Evolutionary conservation across 176 grass and related monocot species (phyloP), one percentile per base, ranked within the genome.

Genomic region (Hordeum vulgare): DNA sequence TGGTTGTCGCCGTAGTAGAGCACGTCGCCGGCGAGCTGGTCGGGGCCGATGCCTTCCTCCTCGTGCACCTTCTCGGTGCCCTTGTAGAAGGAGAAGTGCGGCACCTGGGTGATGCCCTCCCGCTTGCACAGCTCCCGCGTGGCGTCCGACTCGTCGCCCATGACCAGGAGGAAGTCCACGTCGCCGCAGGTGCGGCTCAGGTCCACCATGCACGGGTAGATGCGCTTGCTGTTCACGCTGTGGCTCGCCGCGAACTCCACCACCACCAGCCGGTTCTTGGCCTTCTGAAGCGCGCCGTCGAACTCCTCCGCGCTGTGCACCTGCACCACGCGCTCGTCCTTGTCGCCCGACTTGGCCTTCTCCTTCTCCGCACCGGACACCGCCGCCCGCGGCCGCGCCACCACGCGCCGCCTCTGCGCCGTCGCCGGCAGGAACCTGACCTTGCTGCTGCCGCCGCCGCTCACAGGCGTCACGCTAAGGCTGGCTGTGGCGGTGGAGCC

Each of bases 71-170:
- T 96, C 80, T 89, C 85, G 59, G 89, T 81, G 54, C 82, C 77
- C 86, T 98, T 98, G 96, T 94, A 94, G 93, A 98, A 98, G 74
- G 75, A 41, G 90, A 98, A 96, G 85, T 98, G 93, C 0, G 96
- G 93, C 7, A 98, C 91, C 51, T 79, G 56, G n/a, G 75, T 63
- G 45, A 96, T 58, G 77, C 96, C 91, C 80, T 98, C 96, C 4
- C 93, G 93, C 26, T 35, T 45, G 83, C 87, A 90, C 18, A 95
- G 82, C 83, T 26, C 89, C n/a, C 28, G 71, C 3, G 84, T 98
- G 68, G 94, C 84, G 39, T 92, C 96, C 59, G 96, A 94, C 91
- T 98, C 93, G 74, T 98, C 96, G 80, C 91, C 93, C 93, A 98
- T 92, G 37, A 95, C 96, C 9, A 95, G 90, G 10, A 98, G 90